phyloP scores from a whole-genome alignment of 2,329 filamentous ascomycete genomes.

The Cytospora schulzeri region DNA sequence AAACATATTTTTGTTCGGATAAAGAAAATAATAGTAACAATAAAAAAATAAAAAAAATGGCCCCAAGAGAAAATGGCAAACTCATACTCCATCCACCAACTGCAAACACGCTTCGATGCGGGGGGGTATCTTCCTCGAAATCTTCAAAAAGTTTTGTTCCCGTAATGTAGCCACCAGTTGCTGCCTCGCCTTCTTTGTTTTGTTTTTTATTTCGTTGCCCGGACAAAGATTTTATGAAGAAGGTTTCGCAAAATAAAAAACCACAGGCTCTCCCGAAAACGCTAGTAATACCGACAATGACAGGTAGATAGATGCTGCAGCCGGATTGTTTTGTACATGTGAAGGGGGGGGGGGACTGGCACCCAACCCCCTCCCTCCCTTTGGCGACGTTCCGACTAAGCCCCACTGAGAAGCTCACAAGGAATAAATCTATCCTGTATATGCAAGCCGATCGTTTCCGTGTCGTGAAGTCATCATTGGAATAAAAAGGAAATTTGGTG shows the following conservation, averaged over 20 bases:
- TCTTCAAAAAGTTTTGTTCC: neutral
- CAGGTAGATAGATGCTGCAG: neutral
- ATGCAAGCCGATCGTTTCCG: slow-evolving; percentile 10
- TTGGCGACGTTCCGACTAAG: neutral
- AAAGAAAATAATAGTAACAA: neutral
- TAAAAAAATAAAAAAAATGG: neutral
- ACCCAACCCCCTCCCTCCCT: neutral
- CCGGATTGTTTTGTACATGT: neutral
- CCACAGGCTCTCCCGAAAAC: neutral
- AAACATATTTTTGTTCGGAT: neutral
- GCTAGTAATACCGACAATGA: neutral
- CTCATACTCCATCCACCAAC: neutral
- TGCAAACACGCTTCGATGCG: slow-evolving; percentile 1
- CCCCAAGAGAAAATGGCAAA: neutral
- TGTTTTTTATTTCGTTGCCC: neutral
- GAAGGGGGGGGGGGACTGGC: neutral
- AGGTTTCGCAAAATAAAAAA: no score
- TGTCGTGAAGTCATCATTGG: slow-evolving; percentile 10
- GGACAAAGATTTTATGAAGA: neutral
- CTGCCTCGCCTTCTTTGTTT: no score
- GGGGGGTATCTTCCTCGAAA: slow-evolving; percentile 1
- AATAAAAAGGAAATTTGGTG: neutral
- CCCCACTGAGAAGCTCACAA: neutral
- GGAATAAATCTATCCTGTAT: neutral
- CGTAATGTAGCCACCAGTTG: neutral